Base-by-base conservation (phyloP, 192 early-diverging fungal species). In the Allomyces javanicus region DNA sequence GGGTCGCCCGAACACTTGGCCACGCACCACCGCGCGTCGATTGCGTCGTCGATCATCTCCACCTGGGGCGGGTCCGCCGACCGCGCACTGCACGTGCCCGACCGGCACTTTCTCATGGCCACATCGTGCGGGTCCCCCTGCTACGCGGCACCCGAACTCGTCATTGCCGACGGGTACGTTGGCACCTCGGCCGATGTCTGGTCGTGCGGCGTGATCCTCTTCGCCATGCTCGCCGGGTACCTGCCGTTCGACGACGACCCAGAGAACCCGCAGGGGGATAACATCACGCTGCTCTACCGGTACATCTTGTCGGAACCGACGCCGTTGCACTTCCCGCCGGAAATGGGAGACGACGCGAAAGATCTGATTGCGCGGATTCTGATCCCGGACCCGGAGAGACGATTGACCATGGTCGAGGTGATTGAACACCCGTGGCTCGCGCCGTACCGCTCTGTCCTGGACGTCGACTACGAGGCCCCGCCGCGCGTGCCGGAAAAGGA, bases 61-160 rank as follows among this genome's bases (percentile, higher is more conserved):
- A 40, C 33, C 33, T 40, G 33, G 33, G 33, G 33, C 33, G 33
- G 33, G 33, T 40, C 33, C 7, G 21, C 27, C 25, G 12, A 19
- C 17, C 25, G 63, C 27, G 63, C 27, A 17, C 12, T 23, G 63
- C 25, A 63, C 21, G 66, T 25, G 3, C 24, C 45, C 24, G 66
- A 69, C 19, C 44, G 23, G n/a, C 68, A 74, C n/a, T 25, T 69
- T 25, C 75, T 96, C 65, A 86, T 99, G 83, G 78, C 87, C 7
- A 99, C 96, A 9, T 90, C 87, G 43, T 99, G 96, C 73, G 96
- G 96, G 17, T 94, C 91, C 65, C 96, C 96, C 24, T 97, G 94
- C 73, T 99, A 99, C 73, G 96, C 96, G 4, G 96, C 96, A 9
- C 96, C 96, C 2, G 96, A 99, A 74, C 83, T 99, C 21, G 96